Conservation (phyloP, 768 basidiomycete genomes). For the Mrakia frigida region DNA sequence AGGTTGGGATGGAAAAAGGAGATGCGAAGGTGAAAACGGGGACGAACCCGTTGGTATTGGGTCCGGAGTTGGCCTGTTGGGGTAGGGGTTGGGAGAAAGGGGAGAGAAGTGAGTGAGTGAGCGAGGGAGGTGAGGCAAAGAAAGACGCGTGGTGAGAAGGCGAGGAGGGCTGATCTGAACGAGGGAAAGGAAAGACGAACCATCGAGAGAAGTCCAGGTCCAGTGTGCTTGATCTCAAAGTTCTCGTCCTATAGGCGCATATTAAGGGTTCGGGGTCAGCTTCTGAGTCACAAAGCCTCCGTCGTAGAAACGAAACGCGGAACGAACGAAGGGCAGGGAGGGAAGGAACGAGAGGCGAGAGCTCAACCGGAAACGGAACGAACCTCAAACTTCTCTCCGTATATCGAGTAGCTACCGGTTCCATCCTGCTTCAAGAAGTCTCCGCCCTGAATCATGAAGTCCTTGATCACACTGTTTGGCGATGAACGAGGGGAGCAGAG, state of each 20-base stretch:
- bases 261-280: too few species aligned
- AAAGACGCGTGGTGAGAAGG: neutral
- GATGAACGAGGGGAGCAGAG: too few species aligned
- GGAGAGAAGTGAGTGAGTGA: constrained; percentile 1
- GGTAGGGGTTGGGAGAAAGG: too few species aligned
- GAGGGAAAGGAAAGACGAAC: constrained; percentile 46
- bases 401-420: constrained; percentile 94
- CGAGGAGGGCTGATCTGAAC: neutral
- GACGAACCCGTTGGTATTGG: constrained; percentile 71
- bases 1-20: neutral
- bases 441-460: constrained; percentile 97
- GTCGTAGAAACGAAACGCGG: neutral
- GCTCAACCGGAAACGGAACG: constrained; percentile 36
- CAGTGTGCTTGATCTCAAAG: constrained; percentile 81
- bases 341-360: constrained; percentile 4
- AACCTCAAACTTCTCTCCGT: constrained; percentile 88
- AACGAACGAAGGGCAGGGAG: neutral
- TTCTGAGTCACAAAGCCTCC: too few species aligned
- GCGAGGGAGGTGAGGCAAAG: neutral
- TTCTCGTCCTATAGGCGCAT: constrained; percentile 81
- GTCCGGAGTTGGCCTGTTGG: constrained; percentile 91
- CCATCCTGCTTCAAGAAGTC: constrained; percentile 94
- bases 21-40: too few species aligned
- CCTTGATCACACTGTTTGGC: constrained; percentile 34
- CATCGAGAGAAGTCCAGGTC: constrained; percentile 86